Base-by-base conservation (phyloP, 2,329 filamentous ascomycete genomes). In the Scopulariopsis brevicaulis region DNA sequence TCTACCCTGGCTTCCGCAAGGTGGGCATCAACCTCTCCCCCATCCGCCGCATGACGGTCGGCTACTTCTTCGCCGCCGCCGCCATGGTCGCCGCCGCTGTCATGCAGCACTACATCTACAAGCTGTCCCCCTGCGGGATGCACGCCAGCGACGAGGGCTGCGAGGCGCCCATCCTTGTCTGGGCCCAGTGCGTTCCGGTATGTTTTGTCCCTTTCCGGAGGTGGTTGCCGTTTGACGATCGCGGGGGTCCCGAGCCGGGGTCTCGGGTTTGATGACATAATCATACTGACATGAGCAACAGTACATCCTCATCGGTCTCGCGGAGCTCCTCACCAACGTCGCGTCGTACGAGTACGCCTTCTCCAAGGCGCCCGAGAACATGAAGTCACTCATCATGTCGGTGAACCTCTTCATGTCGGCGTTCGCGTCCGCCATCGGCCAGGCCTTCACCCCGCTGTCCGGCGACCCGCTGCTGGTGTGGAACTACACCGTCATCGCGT, bases 351-450 rank as follows among this genome's bases (percentile, higher is more conserved):
- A 90, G 68, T 90, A 89, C 62, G 88, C 88, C 37, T 91, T 84
- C 74, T 85, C 84, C 68, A 89, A 90, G 71, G 86, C 87, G 0
- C 88, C 88, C 28, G 82, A 80, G 65, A 90, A 90, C 74, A 92
- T 92, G 88, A 85, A 86, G 63, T 87, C 84, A 1, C 77, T 91
- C n/a, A 86, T 92, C 64, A 78, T 81, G 70, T 81, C 82, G 22
- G 75, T 90, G 64, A 84, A 84, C 66, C 77, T 90, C 46, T 85
- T 87, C 74, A 89, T 83, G 78, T 84, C 77, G 34, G 87, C 86
- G 59, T 77, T 91, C 63, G 83, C 84, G 1, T 77, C 84, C 34
- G 86, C 87, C 40, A 72, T 91, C 55, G 85, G 84, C n/a, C 83
- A 89, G 73, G 85, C 84, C 1, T 78, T 88, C 46, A 80, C 81